These are phyloP conservation scores for Perkinsus olseni DNA, from an alignment of 169 alveolate genomes.

Conservation along the genomic window DNA sequence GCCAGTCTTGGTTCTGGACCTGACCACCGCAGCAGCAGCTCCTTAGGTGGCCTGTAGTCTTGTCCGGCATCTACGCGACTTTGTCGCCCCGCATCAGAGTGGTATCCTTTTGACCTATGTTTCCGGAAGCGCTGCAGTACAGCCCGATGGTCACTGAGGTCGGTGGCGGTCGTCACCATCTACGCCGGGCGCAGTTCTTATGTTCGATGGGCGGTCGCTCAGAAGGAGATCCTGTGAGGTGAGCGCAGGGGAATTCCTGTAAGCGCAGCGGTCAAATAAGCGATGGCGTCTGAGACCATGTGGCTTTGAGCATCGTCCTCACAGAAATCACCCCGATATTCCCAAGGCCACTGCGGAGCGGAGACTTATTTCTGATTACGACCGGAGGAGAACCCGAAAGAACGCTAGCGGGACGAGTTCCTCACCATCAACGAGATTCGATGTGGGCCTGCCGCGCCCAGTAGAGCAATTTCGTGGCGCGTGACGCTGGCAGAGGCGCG, in stretches of 20 bases:
- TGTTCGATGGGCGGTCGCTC: constrained; percentile 53
- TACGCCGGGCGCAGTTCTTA: too few species aligned
- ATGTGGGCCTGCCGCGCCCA: neutral
- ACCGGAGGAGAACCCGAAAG: constrained; percentile 16
- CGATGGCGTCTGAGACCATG: constrained; percentile 15
- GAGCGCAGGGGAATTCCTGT: neutral
- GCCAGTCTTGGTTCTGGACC: constrained; percentile 90
- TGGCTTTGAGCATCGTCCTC: constrained; percentile 4
- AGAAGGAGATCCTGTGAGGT: constrained; percentile 48
- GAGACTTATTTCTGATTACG: constrained; percentile 11
- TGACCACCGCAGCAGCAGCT: constrained; percentile 80
- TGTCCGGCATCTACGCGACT: too few species aligned
- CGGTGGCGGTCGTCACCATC: constrained; percentile 41
- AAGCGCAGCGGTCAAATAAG: too few species aligned
- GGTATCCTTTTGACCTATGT: constrained; percentile 79
- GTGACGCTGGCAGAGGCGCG: too few species aligned
- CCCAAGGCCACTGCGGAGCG: constrained; percentile 8
- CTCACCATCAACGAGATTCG: constrained; percentile 12
- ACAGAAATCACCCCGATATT: constrained; percentile 16
- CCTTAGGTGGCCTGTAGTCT: too few species aligned
- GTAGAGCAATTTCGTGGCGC: neutral
- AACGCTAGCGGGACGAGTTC: constrained; percentile 14
- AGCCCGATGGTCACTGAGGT: constrained; percentile 59
- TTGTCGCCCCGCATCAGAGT: too few species aligned
- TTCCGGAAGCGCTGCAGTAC: constrained; percentile 75